Base-by-base conservation (phyloP, 495 filamentous ascomycete species). In the Xylaria sp. region DNA sequence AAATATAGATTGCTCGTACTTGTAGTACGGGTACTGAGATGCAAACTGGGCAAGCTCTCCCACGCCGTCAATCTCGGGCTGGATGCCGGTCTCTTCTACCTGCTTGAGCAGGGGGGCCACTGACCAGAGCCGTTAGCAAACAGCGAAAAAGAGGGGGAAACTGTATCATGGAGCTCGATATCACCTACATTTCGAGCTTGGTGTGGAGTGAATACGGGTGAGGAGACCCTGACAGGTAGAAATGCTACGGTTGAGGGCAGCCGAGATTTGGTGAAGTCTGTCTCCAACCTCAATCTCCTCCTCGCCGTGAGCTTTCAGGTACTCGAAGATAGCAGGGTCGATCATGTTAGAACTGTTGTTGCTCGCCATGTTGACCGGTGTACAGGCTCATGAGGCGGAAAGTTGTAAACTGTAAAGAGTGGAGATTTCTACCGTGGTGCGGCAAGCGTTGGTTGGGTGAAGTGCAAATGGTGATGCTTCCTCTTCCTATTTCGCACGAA, bases 1-100 rank as follows among this genome's bases (percentile, higher is more conserved):
- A 17, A 43, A 37, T 19, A 35, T 31, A 4, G 41, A 14, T 69
- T 48, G 26, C 61, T 40, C 77, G 53, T 76, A 91, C 84, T 97
- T 97, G 89, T 97, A 98, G 82, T 97, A 99, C 0, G 96, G 95
- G 75, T 95, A 90, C 74, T 91, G 83, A 48, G 94, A 93, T 8
- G 94, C 92, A 61, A 93, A 88, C 53, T 82, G 79, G 57, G 89
- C 86, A 58, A 99, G 88, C 66, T 88, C 86, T 26, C 76, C 71
- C 31, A 94, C 82, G 33, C 82, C 85, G 19, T 84, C 79, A 43
- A 88, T 79, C 74, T 91, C 85, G 31, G 88, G 80, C 67, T 82
- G 77, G 80, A 94, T 89, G 68, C 77, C 75, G 24, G 84, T 82
- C 40, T 81, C 77, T 71, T 89, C 83, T 7, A 89, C 84, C 65